phyloP scores from a whole-genome alignment of 2,329 filamentous ascomycete species.

The Leptoxyphium fumago region DNA sequence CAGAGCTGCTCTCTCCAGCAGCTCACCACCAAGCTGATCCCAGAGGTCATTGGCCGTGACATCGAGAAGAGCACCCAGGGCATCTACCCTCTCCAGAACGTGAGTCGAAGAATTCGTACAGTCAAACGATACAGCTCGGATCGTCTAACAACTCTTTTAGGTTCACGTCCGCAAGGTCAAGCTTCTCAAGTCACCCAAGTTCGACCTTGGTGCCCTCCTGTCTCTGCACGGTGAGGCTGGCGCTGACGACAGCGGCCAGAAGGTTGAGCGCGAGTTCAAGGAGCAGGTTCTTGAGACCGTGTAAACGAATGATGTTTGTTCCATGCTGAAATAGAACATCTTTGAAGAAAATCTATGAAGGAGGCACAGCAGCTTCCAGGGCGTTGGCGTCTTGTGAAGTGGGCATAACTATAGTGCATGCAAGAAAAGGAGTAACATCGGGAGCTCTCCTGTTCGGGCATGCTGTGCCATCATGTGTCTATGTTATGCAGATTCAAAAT shows the following conservation, averaged over 20 bases:
- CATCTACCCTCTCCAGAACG: constrained; percentile 99
- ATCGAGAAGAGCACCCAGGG: constrained; percentile 99
- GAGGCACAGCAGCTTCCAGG: no score
- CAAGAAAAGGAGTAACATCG: no score
- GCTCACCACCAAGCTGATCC: constrained; percentile 96
- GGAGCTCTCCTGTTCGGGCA: neutral
- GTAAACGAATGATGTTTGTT: constrained; percentile 37
- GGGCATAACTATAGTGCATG: neutral
- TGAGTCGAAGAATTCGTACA: constrained; percentile 29
- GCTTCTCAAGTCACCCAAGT: constrained; percentile 96
- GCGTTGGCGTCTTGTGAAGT: neutral
- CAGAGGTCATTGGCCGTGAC: constrained; percentile 97
- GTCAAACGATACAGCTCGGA: neutral
- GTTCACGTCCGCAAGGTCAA: constrained; percentile 99
- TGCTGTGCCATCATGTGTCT: neutral
- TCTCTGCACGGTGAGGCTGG: constrained; percentile 94
- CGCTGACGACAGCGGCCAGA: constrained; percentile 92
- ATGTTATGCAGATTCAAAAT: neutral
- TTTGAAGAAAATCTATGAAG: no score
- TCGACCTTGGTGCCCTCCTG: constrained; percentile 92
- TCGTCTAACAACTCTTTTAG: constrained; percentile 36
- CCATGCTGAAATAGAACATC: no score
- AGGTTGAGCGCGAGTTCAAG: constrained; percentile 98
- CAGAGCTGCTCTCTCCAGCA: constrained; percentile 86
- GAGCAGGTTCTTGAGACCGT: constrained; percentile 88